Percentiles rank a stretch among this genome's conserved stretches.
Evolutionary conservation across 306 rosid species (phyloP).

Genomic region (Cercis canadensis): DNA sequence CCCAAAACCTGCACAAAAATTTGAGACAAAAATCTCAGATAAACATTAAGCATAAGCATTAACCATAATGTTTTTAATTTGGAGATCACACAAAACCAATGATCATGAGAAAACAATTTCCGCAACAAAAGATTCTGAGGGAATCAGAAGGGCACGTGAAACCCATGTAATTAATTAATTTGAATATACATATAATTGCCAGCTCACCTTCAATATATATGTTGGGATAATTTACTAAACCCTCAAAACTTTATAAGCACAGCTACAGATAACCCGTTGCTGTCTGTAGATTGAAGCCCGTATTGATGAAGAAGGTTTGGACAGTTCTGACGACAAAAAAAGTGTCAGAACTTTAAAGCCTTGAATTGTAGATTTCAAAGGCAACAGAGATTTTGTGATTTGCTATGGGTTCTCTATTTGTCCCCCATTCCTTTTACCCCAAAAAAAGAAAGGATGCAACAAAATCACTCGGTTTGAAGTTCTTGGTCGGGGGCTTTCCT

Average conservation of each 20-base stretch:
- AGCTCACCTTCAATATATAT: constrained; percentile 46
- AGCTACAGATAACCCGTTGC: constrained; percentile 7
- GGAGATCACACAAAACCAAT: too few species aligned
- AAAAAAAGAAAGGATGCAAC: constrained; percentile 50
- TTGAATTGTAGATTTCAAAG: constrained; percentile 45
- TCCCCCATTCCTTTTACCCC: constrained; percentile 27
- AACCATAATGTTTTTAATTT: too few species aligned
- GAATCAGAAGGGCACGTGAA: too few species aligned
- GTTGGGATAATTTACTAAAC: constrained; percentile 9
- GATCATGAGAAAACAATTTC: too few species aligned
- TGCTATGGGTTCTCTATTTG: constrained; percentile 40
- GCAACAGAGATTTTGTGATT: constrained; percentile 33
- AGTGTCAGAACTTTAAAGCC: constrained; percentile 42
- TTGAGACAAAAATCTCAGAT: constrained; percentile 36
- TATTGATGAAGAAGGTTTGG: constrained; percentile 41
- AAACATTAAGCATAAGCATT: background rate
- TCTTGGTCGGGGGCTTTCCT: constrained; percentile 40
- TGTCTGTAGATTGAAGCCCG: constrained; percentile 13
- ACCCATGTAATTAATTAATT: too few species aligned
- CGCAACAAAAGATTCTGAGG: too few species aligned
- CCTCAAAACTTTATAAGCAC: constrained; percentile 20
- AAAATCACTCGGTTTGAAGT: constrained; percentile 55
- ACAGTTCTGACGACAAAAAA: constrained; percentile 45
- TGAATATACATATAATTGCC: background rate
- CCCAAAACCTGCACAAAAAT: constrained; percentile 60